Percentiles rank a stretch among this genome's conserved stretches.
These are phyloP conservation scores for Apophysomyces variabilis DNA, from an alignment of 371 early-diverging fungal species.

Conservation along the genomic window DNA sequence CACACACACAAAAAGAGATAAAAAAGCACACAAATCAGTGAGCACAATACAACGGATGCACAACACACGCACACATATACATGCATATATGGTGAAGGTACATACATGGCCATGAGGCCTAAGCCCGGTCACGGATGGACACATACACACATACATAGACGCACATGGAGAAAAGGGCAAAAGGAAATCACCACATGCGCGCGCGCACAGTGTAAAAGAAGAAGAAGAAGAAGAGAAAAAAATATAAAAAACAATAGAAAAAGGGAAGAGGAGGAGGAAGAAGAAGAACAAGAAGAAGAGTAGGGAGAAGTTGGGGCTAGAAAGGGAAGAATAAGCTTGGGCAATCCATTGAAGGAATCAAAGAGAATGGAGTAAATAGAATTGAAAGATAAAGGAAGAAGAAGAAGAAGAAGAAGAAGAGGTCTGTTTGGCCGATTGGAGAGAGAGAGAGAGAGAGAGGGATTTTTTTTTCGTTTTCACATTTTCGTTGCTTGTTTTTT, in stretches of 20 bases:
- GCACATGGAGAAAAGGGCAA: too few relatives aligned
- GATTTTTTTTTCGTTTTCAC: too few relatives aligned
- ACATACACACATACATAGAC: too few relatives aligned
- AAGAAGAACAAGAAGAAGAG: too few relatives aligned
- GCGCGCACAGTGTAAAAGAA: slow-evolving; percentile 9
- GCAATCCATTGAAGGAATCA: neutral
- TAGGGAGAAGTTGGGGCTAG: too few relatives aligned
- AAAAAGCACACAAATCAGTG: neutral
- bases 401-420: neutral
- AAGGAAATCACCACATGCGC: neutral
- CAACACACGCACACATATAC: neutral
- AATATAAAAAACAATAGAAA: neutral
- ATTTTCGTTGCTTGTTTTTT: too few relatives aligned
- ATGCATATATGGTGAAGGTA: neutral
- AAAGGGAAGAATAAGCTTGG: neutral
- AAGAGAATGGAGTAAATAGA: neutral
- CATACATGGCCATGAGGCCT: too few relatives aligned
- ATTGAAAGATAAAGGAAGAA: slow-evolving; percentile 3
- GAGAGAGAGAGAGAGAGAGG: too few relatives aligned
- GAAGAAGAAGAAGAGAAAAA: slow-evolving; percentile 1
- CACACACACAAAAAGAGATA: neutral
- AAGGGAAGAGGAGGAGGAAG: neutral
- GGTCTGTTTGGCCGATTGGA: neutral
- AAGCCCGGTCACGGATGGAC: too few relatives aligned
- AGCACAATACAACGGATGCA: neutral